Percentiles rank a stretch among this genome's conserved stretches.
These are phyloP conservation scores for Tolypocladium pustulatum DNA, from an alignment of 2,329 filamentous ascomycete genomes.

Conservation along the genomic window DNA sequence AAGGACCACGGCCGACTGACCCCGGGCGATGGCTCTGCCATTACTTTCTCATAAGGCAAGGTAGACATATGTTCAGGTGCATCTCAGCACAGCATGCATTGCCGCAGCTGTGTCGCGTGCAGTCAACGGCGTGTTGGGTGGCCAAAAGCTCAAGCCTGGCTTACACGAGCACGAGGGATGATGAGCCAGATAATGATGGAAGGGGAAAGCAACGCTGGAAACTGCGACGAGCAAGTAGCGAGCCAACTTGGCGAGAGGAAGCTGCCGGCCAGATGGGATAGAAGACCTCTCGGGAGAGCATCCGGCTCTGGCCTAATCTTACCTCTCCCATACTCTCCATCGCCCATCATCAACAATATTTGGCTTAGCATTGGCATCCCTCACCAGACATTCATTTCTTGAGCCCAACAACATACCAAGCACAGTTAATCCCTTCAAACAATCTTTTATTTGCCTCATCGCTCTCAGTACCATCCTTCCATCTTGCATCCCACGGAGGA, in stretches of 20 bases:
- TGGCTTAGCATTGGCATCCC: neutral
- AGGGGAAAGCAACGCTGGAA: neutral
- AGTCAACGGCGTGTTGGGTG: neutral
- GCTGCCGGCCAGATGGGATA: neutral
- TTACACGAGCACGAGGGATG: neutral
- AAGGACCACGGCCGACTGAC: neutral
- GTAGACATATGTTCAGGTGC: too few species aligned
- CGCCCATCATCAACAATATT: neutral
- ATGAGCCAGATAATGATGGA: neutral
- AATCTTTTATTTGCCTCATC: neutral
- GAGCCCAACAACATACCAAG: neutral
- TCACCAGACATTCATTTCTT: constrained; percentile 1
- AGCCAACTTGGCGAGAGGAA: neutral
- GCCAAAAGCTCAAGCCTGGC: neutral
- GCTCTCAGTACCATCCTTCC: neutral
- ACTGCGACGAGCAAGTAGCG: neutral
- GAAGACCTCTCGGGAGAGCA: neutral
- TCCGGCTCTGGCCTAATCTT: neutral
- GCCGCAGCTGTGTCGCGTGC: neutral
- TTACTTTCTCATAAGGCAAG: too few species aligned
- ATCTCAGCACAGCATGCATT: neutral
- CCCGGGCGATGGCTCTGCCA: too few species aligned
- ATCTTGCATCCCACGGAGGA: neutral
- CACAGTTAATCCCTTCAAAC: neutral
- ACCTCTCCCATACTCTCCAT: neutral